Conservation (phyloP, 2,329 filamentous ascomycete species). For the Cercospora nicotianae region DNA sequence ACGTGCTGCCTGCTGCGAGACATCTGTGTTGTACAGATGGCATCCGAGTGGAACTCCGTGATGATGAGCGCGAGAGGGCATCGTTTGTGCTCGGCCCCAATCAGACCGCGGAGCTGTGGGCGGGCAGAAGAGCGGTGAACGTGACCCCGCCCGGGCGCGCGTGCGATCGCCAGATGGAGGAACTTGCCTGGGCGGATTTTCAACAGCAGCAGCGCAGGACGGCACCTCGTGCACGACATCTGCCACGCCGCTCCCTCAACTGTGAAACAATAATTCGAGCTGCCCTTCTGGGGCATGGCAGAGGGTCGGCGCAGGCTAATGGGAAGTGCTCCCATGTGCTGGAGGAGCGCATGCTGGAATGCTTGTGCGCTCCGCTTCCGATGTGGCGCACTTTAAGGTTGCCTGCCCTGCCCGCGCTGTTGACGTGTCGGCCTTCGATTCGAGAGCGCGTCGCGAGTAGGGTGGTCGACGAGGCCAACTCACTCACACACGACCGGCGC, state of each 20-base stretch:
- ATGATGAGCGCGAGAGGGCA: conserved; percentile 16
- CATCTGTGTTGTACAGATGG: conserved; percentile 26
- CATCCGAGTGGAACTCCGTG: conserved; percentile 18
- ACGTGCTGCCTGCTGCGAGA: conserved; percentile 18
- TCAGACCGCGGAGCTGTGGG: conserved; percentile 15
- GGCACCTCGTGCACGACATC: conserved; percentile 24
- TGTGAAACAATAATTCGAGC: conserved; percentile 19
- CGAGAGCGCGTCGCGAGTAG: conserved; percentile 28
- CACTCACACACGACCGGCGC: conserved; percentile 9
- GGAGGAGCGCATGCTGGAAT: conserved; percentile 19
- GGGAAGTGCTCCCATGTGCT: conserved; percentile 18
- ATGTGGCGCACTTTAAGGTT: conserved; percentile 32
- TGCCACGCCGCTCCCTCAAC: conserved; percentile 15
- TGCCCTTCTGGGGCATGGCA: conserved; percentile 18
- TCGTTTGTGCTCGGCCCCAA: conserved; percentile 26
- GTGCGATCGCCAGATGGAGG: conserved; percentile 7
- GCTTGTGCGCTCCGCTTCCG: conserved; percentile 21
- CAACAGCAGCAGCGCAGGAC: conserved; percentile 2
- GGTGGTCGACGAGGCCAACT: conserved; percentile 20
- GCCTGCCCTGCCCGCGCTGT: conserved; percentile 31
- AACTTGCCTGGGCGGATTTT: conserved; percentile 12
- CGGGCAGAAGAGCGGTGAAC: conserved; percentile 22
- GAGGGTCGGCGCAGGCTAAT: conserved; percentile 19
- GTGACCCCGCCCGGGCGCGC: conserved; percentile 18
- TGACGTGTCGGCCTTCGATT: conserved; percentile 35